Conservation (phyloP, 257 asterid genomes). For the Lantana camara region DNA sequence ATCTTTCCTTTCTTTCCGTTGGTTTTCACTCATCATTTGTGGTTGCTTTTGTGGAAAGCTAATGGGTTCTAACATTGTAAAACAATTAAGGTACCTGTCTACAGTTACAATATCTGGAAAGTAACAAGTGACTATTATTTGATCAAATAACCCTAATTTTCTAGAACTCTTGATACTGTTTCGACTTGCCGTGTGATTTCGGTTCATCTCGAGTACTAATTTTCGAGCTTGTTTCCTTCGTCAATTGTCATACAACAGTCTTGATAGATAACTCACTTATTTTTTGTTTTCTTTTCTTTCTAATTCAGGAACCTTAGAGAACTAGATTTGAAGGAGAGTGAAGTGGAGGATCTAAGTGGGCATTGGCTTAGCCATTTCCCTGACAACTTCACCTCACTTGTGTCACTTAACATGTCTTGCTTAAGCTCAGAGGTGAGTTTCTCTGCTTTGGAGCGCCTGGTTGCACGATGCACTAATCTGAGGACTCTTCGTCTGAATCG, state of each 20-base stretch:
- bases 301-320: conserved; percentile 54
- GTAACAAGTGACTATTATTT: neutral
- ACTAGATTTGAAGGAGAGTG: conserved; percentile 62
- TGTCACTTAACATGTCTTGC: conserved; percentile 63
- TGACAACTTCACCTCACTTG: conserved; percentile 52
- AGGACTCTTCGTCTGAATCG: conserved; percentile 56
- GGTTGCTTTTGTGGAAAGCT: conserved; percentile 7
- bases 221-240: neutral
- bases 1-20: conserved; percentile 2
- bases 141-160: neutral
- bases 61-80: neutral
- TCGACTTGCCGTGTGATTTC: neutral
- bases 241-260: conserved; percentile 32
- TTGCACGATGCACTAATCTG: conserved; percentile 56
- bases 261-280: conserved; percentile 35
- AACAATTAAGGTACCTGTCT: neutral
- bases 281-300: neutral
- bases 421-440: conserved; percentile 54
- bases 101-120: neutral
- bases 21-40: neutral
- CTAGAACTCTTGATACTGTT: neutral
- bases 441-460: conserved; percentile 62
- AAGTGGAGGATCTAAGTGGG: conserved; percentile 60
- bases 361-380: conserved; percentile 74
- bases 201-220: conserved; percentile 38